Percentiles rank a stretch among this genome's conserved stretches.
These are phyloP conservation scores for Colletotrichum chrysophilum DNA, from an alignment of 2,329 filamentous ascomycete genomes.

Conservation along the genomic window DNA sequence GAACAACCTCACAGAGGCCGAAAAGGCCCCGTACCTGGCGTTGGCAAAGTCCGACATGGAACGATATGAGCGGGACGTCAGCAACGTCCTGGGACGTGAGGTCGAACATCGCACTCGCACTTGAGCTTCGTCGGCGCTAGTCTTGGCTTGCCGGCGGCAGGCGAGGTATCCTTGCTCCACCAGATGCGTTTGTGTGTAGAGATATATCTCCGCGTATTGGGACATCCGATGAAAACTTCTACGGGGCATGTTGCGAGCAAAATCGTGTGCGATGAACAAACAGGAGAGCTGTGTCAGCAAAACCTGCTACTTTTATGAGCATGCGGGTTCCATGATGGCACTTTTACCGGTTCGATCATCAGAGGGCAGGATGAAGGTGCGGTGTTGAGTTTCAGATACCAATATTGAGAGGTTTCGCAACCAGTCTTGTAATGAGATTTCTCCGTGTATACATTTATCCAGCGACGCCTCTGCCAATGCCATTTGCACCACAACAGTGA, in stretches of 20 bases:
- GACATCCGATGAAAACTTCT: not conserved
- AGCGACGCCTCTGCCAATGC: not conserved
- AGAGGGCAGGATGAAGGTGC: not conserved
- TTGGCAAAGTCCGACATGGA: constrained; percentile 30
- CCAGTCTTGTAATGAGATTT: not conserved
- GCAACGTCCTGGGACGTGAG: constrained; percentile 24
- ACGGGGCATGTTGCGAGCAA: not conserved
- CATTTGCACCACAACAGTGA: not conserved
- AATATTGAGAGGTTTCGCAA: not conserved
- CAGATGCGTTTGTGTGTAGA: not conserved
- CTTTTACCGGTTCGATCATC: not conserved
- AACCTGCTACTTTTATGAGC: not conserved
- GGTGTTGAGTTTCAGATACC: not conserved
- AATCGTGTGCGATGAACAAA: not conserved
- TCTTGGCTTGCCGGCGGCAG: not conserved
- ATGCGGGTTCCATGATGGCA: not conserved
- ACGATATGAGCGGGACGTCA: constrained; percentile 35
- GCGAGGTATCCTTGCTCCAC: not conserved
- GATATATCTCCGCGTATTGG: not conserved
- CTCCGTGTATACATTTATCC: not conserved
- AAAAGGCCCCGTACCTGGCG: constrained; percentile 47
- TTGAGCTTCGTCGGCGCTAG: not conserved
- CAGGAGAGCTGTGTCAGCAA: not conserved
- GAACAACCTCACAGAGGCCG: constrained; percentile 43
- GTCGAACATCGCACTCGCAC: not conserved